Conservation (phyloP, 192 early-diverging fungal genomes). For the Thoreauomyces humboldtii region DNA sequence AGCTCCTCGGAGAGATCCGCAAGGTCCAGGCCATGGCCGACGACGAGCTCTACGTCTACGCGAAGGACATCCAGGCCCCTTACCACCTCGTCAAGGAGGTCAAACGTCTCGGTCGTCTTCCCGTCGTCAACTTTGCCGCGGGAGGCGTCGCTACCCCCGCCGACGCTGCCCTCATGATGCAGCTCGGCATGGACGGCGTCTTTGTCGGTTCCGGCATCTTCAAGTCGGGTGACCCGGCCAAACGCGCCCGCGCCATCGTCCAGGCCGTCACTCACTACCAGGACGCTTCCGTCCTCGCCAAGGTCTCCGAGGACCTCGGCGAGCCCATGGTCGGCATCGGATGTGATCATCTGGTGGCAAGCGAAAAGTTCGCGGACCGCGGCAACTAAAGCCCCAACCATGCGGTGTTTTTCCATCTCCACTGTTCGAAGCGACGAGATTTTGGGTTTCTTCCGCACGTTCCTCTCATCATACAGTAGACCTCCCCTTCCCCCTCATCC, state of each 20-base stretch:
- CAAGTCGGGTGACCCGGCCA: slow-evolving; percentile 85
- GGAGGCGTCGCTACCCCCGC: slow-evolving; percentile 96
- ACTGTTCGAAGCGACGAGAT: no score
- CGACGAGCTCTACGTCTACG: slow-evolving; percentile 90
- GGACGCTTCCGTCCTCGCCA: slow-evolving; percentile 82
- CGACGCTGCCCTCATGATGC: slow-evolving; percentile 99
- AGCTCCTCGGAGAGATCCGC: slow-evolving; percentile 82
- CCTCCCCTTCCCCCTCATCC: no score
- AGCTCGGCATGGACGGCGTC: slow-evolving; percentile 95
- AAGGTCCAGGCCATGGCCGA: slow-evolving; percentile 79
- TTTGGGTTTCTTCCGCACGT: no score
- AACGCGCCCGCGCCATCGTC: slow-evolving; percentile 91
- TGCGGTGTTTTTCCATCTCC: no score
- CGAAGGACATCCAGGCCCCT: slow-evolving; percentile 94
- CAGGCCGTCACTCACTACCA: slow-evolving; percentile 95
- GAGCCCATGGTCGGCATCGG: slow-evolving; percentile 98
- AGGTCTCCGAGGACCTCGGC: slow-evolving; percentile 87
- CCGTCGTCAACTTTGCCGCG: slow-evolving; percentile 98
- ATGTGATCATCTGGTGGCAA: slow-evolving; percentile 60
- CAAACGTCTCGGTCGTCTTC: slow-evolving; percentile 81
- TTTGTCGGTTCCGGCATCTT: slow-evolving; percentile 99
- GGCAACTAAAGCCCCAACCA: slow-evolving; percentile 71
- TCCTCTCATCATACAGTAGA: no score
- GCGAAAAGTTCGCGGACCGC: slow-evolving; percentile 58
- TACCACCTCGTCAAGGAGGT: slow-evolving; percentile 88